Conservation (phyloP, 805 yeast genomes). For the Naumovozyma castellii region DNA sequence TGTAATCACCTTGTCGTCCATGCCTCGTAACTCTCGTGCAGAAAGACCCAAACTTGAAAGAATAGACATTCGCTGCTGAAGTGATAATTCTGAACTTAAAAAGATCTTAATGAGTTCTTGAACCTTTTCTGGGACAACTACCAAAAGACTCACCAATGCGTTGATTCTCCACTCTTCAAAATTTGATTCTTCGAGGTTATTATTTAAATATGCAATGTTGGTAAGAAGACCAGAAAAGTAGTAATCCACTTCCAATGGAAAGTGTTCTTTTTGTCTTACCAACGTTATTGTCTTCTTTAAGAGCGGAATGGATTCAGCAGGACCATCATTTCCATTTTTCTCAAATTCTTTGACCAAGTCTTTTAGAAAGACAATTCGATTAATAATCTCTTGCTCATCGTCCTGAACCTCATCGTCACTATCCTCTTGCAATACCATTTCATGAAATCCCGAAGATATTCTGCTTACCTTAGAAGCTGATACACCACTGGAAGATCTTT, state of each 20-base stretch:
- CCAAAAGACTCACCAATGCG: slow-evolving; percentile 55
- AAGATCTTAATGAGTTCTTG: slow-evolving; percentile 35
- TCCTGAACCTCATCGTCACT: slow-evolving; percentile 29
- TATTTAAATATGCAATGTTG: slow-evolving; percentile 43
- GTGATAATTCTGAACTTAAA: slow-evolving; percentile 64
- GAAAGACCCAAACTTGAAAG: slow-evolving; percentile 61
- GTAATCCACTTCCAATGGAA: slow-evolving; percentile 51
- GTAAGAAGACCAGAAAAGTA: slow-evolving; percentile 48
- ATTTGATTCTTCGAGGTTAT: slow-evolving; percentile 44
- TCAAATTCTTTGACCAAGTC: slow-evolving; percentile 54
- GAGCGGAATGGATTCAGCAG: slow-evolving; percentile 33
- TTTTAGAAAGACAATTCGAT: slow-evolving; percentile 54
- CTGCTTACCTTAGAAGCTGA: not conserved
- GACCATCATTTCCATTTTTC: slow-evolving; percentile 33
- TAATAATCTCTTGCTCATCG: slow-evolving; percentile 33
- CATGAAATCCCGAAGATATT: not conserved
- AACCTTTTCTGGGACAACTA: slow-evolving; percentile 41
- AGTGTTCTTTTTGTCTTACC: slow-evolving; percentile 51
- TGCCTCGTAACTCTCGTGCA: slow-evolving; percentile 63
- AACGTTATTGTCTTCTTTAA: slow-evolving; percentile 38
- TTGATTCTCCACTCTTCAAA: slow-evolving; percentile 63
- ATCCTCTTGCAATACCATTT: slow-evolving; percentile 7
- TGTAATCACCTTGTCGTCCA: slow-evolving; percentile 39
- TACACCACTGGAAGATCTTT: not conserved
- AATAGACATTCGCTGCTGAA: slow-evolving; percentile 66